These are phyloP conservation scores for Allodekkera sacchari DNA, from an alignment of 805 yeast genomes.

Conservation along the genomic window DNA sequence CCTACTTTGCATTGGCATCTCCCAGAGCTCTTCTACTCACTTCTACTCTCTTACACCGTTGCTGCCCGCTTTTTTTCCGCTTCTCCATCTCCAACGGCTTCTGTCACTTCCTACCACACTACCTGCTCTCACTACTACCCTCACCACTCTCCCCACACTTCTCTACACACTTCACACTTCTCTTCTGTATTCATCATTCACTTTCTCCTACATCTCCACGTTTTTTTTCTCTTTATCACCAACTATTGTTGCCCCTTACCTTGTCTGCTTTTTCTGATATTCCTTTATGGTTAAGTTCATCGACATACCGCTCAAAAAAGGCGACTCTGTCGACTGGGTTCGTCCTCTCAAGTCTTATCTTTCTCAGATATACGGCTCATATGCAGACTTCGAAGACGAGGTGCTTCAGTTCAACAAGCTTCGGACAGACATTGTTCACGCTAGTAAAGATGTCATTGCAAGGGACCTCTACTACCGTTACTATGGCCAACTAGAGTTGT, in stretches of 20 bases:
- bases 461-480: conserved; percentile 56
- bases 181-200: not conserved
- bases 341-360: conserved; percentile 52
- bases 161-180: not conserved
- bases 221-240: conserved; percentile 45
- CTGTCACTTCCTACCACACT: no score
- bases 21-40: no score
- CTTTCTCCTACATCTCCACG: conserved; percentile 33
- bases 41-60: no score
- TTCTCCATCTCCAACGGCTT: no score
- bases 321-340: conserved; percentile 60
- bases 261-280: no score
- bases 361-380: conserved; percentile 52
- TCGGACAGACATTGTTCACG: conserved; percentile 52
- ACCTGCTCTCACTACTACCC: no score
- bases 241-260: no score
- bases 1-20: no score
- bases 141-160: no score
- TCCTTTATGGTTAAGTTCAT: conserved; percentile 19
- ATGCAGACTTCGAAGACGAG: conserved; percentile 50
- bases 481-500: conserved; percentile 72
- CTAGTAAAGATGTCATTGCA: conserved; percentile 26
- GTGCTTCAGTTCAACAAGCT: conserved; percentile 45
- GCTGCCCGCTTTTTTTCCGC: no score
- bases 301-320: conserved; percentile 29